phyloP scores from a whole-genome alignment of 1,284 basidiomycete genomes.

The Ceraceosorus bombacis region DNA sequence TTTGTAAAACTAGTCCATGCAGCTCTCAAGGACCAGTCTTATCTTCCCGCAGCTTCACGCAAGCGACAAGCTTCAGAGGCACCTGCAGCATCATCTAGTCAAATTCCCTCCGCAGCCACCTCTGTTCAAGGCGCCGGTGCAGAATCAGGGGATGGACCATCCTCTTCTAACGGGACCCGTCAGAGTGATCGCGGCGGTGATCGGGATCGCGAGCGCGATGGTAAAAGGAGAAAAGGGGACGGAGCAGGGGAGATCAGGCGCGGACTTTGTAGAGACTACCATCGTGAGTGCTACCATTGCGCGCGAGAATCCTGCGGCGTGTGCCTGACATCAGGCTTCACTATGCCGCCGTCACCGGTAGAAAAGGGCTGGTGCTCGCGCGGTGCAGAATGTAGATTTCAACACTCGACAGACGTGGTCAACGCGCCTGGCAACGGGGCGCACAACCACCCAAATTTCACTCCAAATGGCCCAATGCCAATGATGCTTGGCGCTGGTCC shows the following conservation, averaged over 20 bases:
- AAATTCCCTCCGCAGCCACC: not conserved
- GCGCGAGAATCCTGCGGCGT: not conserved
- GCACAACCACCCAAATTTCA: too few species aligned
- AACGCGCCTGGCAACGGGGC: too few species aligned
- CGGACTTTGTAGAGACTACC: constrained; percentile 40
- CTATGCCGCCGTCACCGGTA: constrained; percentile 38
- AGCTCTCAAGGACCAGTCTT: constrained; percentile 48
- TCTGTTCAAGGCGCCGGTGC: too few species aligned
- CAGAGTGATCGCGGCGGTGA: too few species aligned
- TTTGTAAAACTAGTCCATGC: constrained; percentile 81
- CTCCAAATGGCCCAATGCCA: too few species aligned
- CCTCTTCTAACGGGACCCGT: too few species aligned
- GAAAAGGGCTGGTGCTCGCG: constrained; percentile 68
- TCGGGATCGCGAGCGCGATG: not conserved
- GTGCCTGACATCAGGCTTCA: too few species aligned
- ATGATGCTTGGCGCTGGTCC: too few species aligned
- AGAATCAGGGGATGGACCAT: too few species aligned
- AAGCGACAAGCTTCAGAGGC: not conserved
- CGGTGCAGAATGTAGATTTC: constrained; percentile 81
- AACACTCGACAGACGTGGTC: constrained; percentile 54
- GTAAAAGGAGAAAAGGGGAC: constrained; percentile 3
- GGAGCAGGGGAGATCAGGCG: constrained; percentile 17
- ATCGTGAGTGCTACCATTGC: constrained; percentile 18
- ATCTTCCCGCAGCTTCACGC: not conserved
- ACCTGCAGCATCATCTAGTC: not conserved